Base-by-base conservation (phyloP, 2,329 filamentous ascomycete species). In the Septoria petroselini region DNA sequence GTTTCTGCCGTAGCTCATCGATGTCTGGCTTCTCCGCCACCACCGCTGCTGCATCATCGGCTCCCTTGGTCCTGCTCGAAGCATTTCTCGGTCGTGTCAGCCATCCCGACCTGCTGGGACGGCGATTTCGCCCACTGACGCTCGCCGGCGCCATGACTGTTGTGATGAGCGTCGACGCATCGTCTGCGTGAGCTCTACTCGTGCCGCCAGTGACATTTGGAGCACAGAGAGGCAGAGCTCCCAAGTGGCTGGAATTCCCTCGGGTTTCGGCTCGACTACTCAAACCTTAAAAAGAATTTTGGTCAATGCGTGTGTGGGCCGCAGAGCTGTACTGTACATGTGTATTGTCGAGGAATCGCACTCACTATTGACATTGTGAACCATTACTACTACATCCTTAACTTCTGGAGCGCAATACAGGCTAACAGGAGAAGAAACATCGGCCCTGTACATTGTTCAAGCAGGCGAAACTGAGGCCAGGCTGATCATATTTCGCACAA, bases 1-100 rank as follows among this genome's bases (percentile, higher is more conserved):
- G 54, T 46, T 64, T 63, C 25, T 62, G 62, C 44, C 71, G 58
- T 41, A 73, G 53, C 43, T 73, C 71, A 43, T 71, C 67, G 31
- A 72, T 52, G 52, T 72, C 70, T 18, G 69, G 57, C 54, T 69
- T 54, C 48, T 54, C 52, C 34, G 53, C 50, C 23, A 43, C 51
- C n/a, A 50, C 48, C 15, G 50, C 57, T n/a, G 53, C 52, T n/a
- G 54, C 52, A 17, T 39, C 33, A 3, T 11, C 41, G n/a, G 43
- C 31, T 35, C 55, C 49, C 33, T 47, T 55, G 35, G 50, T 48
- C 21, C 41, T 38, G 38, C 37, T 56, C 21, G 57, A 51, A 11
- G 57, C n/a, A n/a, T n/a, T 38, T n/a, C 35, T 52, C 27, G 53
- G 52, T 48, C 52, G 48, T 17, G 47, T 48, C 37, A 57, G 35